Percentiles rank a stretch among this genome's conserved stretches.
These are phyloP conservation scores for Phylloporus sp. DNA, from an alignment of 768 basidiomycete species.

Conservation along the genomic window DNA sequence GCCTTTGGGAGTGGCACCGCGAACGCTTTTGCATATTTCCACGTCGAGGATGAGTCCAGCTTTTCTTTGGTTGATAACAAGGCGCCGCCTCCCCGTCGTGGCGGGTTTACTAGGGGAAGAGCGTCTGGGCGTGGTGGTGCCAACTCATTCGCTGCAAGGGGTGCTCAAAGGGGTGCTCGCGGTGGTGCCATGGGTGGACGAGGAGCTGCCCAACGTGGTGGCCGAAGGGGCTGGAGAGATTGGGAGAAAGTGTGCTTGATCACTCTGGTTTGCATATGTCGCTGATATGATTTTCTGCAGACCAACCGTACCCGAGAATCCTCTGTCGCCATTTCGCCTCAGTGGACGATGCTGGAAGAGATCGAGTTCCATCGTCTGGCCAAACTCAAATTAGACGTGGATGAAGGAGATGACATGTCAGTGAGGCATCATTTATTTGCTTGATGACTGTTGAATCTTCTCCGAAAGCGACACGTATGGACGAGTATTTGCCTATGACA, in stretches of 20 bases:
- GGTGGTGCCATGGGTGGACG: conserved; percentile 44
- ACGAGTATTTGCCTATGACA: conserved; percentile 88
- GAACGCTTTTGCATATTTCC: conserved; percentile 93
- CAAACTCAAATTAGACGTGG: conserved; percentile 91
- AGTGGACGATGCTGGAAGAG: conserved; percentile 96
- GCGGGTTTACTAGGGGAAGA: conserved; percentile 56
- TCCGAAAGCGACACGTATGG: conserved; percentile 73
- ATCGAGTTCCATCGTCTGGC: conserved; percentile 90
- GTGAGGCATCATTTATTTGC: conserved; percentile 23
- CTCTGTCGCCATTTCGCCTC: conserved; percentile 85
- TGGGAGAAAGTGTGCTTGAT: conserved; percentile 77
- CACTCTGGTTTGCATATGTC: not conserved
- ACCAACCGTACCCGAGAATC: conserved; percentile 84
- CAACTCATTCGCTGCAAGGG: conserved; percentile 37
- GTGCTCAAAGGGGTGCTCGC: conserved; percentile 41
- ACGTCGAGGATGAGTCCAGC: conserved; percentile 94
- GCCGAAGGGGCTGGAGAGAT: conserved; percentile 78
- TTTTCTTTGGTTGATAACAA: conserved; percentile 97
- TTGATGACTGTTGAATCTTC: conserved; percentile 5
- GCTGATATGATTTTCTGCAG: conserved; percentile 33
- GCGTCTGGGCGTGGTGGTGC: conserved; percentile 35
- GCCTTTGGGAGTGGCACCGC: conserved; percentile 88
- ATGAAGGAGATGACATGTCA: conserved; percentile 86
- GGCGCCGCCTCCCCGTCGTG: conserved; percentile 61
- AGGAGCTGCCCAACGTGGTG: conserved; percentile 34